These are phyloP conservation scores for Ceriops tagal DNA, from an alignment of 345 rosid species.

Conservation along the genomic window DNA sequence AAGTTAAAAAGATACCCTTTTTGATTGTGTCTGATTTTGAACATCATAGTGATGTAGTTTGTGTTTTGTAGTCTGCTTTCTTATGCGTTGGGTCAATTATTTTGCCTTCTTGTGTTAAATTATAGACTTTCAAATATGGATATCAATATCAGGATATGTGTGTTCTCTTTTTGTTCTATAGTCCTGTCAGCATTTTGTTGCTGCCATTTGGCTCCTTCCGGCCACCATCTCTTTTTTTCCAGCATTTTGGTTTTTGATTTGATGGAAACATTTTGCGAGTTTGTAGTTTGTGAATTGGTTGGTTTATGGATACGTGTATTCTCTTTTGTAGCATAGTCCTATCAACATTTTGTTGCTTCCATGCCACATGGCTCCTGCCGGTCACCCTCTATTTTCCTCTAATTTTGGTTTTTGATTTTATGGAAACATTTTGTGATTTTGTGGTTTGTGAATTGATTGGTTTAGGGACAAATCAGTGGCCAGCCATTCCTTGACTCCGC, in stretches of 20 bases:
- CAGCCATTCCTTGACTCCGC: slow-evolving; percentile 20
- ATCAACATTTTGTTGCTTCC: no score
- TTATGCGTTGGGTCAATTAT: no score
- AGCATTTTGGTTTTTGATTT: neutral
- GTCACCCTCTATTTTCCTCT: neutral
- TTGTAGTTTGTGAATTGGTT: neutral
- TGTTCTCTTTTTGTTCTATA: no score
- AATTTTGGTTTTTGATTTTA: neutral
- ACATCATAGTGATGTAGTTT: no score
- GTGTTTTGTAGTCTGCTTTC: no score
- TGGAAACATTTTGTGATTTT: neutral
- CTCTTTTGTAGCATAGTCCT: no score
- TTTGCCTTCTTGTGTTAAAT: no score
- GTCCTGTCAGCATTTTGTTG: no score
- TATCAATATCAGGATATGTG: no score
- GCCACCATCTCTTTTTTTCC: neutral
- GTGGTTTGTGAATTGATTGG: neutral
- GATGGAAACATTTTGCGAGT: neutral
- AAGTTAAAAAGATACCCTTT: no score
- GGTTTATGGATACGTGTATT: slow-evolving; percentile 1
- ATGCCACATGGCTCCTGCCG: neutral
- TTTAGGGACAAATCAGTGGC: slow-evolving; percentile 21
- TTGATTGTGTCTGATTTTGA: no score
- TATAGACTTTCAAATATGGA: neutral
- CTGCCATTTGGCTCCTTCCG: neutral